phyloP scores from a whole-genome alignment of 495 filamentous ascomycete genomes.

The Podospora fimiseda region DNA sequence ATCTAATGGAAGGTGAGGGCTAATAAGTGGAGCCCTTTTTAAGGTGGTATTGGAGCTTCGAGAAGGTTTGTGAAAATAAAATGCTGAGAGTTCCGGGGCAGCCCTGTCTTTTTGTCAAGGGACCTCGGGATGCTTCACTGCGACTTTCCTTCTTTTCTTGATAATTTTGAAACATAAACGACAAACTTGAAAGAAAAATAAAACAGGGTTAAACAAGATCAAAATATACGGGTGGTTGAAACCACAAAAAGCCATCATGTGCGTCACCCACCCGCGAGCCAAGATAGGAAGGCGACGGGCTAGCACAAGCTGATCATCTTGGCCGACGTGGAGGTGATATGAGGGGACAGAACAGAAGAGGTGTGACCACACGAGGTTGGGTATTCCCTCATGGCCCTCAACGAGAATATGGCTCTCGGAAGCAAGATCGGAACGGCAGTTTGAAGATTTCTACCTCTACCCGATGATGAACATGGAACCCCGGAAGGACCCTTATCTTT shows the following conservation, averaged over 20 bases:
- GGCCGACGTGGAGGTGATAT: slow-evolving; percentile 9
- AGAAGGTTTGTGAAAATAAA: slow-evolving; percentile 2
- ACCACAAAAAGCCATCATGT: slow-evolving; percentile 1
- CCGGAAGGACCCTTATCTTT: background rate
- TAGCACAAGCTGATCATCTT: slow-evolving; percentile 12
- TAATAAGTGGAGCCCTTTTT: too few relatives aligned
- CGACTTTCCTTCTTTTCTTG: background rate
- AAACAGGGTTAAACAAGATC: background rate
- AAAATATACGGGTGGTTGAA: background rate
- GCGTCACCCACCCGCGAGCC: slow-evolving; percentile 1
- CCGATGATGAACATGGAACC: background rate
- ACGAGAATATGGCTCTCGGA: too few relatives aligned
- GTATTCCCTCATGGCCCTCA: too few relatives aligned
- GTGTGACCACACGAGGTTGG: too few relatives aligned
- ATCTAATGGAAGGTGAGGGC: too few relatives aligned
- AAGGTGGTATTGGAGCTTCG: too few relatives aligned
- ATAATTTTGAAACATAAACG: too few relatives aligned
- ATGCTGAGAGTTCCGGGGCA: background rate
- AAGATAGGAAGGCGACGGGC: slow-evolving; percentile 14
- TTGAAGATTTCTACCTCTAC: background rate
- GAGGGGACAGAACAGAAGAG: too few relatives aligned
- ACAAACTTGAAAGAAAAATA: background rate
- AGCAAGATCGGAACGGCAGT: background rate
- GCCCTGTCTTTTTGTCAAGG: background rate
- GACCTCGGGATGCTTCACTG: background rate